Base-by-base conservation (phyloP, 495 filamentous ascomycete genomes). In the Hypoxylon lienhwacheense region DNA sequence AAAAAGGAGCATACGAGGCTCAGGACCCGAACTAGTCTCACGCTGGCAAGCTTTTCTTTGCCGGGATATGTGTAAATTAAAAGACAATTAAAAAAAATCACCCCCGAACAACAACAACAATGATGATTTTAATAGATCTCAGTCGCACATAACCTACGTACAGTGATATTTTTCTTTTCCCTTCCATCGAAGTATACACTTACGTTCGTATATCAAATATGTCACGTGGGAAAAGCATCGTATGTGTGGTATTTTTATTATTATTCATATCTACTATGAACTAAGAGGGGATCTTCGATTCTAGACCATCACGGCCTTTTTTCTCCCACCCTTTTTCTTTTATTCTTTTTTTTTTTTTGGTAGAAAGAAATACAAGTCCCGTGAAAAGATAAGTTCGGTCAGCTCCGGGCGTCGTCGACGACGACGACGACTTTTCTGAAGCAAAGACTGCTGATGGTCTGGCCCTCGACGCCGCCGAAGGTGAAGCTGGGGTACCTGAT, bases 381-480 rank as follows among this genome's bases (percentile, higher is more conserved):
- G n/a, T n/a, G n/a, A n/a, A n/a, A n/a, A n/a, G n/a, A n/a, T n/a
- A n/a, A n/a, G n/a, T n/a, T n/a, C n/a, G n/a, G n/a, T n/a, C n/a
- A n/a, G n/a, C n/a, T n/a, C n/a, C n/a, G n/a, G n/a, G n/a, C n/a
- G n/a, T n/a, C n/a, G n/a, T n/a, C n/a, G n/a, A n/a, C n/a, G n/a
- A n/a, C n/a, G n/a, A 24, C 21, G 17, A n/a, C 25, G n/a, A 61
- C 62, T 63, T 76, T 81, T 32, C 68, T 75, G 63, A 96, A 93
- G 68, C 88, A 90, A 37, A 96, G 66, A 47, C 85, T 95, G 61
- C 83, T 88, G 31, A 97, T 88, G 0, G 85, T 87, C 73, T 90
- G 86, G 4, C 91, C 91, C 66, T 90, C 85, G 64, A 83, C 81
- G 4, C 91, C 91, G 6, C 89, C 90, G 78, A 95, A 96, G 39